phyloP scores from a whole-genome alignment of 768 basidiomycete genomes.

The Kwoniella sp. region DNA sequence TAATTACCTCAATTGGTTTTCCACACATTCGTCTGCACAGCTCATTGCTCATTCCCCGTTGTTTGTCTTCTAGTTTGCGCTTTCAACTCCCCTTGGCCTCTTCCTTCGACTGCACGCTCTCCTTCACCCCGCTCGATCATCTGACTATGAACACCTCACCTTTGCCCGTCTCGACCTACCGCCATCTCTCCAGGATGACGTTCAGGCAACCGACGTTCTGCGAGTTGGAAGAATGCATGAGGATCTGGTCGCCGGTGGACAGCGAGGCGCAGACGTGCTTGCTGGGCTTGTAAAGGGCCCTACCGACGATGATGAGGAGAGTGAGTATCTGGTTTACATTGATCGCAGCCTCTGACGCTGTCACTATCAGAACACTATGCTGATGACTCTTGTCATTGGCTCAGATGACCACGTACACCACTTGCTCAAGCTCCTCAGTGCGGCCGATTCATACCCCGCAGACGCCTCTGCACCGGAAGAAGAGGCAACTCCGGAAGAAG shows the following conservation, averaged over 20 bases:
- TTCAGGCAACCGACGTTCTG: constrained; percentile 44
- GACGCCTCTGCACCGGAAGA: constrained; percentile 12
- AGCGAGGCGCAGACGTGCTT: constrained; percentile 26
- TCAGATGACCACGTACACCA: constrained; percentile 42
- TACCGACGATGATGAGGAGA: constrained; percentile 33
- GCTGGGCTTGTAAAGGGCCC: constrained; percentile 31
- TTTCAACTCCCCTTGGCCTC: constrained; percentile 30
- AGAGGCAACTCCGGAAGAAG: constrained; percentile 2
- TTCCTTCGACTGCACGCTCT: constrained; percentile 45
- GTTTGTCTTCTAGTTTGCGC: constrained; percentile 11
- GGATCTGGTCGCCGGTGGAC: constrained; percentile 37
- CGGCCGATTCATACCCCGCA: constrained; percentile 19
- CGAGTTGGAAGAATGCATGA: constrained; percentile 45
- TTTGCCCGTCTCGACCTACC: constrained; percentile 40
- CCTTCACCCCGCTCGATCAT: constrained; percentile 46
- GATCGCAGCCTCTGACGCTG: too few relatives aligned
- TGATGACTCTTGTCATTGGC: neutral
- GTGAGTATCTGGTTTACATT: constrained; percentile 24
- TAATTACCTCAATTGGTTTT: too few relatives aligned
- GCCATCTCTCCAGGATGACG: constrained; percentile 36
- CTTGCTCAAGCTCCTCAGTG: constrained; percentile 29
- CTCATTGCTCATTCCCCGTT: too few relatives aligned
- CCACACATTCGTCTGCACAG: too few relatives aligned
- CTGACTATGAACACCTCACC: constrained; percentile 43
- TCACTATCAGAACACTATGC: neutral